Base-by-base conservation (phyloP, 2,329 filamentous ascomycete species). In the Beauveria sp. region DNA sequence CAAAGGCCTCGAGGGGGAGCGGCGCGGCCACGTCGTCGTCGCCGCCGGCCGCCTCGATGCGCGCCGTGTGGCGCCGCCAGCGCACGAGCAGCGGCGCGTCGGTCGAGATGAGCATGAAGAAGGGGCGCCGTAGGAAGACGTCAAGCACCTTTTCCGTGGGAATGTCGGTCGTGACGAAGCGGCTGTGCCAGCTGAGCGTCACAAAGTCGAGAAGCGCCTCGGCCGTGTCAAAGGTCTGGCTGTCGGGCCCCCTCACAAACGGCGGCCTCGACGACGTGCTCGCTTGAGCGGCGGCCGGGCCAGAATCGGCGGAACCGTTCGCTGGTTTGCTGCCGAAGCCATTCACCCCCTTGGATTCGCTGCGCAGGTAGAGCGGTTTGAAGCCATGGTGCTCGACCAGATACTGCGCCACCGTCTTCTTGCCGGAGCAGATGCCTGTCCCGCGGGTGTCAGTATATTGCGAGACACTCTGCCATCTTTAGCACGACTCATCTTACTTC, bases 31-130 rank as follows among this genome's bases (percentile, higher is more conserved):
- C 44, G 34, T 37, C 47, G 46, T 65, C 64, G 30, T 64, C 59
- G 41, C 65, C 64, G 47, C 65, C 67, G 10, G 61, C 50, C 14
- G 64, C 53, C 40, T 61, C 65, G 57, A 68, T 64, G 30, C 71
- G 68, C 26, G 70, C 62, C 64, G 84, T 85, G 77, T 89, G 92
- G 51, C 94, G 88, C 67, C 83, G 81, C 90, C 91, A 97, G 57
- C 94, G 88, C 50, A 93, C 79, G 55, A 84, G 89, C 51, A 97
- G 81, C 2, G 94, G 94, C 5, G 92, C 93, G 73, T 97, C 93
- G 53, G 97, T 86, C 72, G 91, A 93, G 69, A 99, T 80, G 40
- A 97, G 84, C 55, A 99, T 82, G 79, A 97, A 97, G 78, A 96
- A 97, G 1, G 94, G 94, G 8, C 94, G 84, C 22, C 87, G 82